These are phyloP conservation scores for Hemerocallis citrina DNA, from an alignment of 106 monocot genomes.

Conservation along the genomic window DNA sequence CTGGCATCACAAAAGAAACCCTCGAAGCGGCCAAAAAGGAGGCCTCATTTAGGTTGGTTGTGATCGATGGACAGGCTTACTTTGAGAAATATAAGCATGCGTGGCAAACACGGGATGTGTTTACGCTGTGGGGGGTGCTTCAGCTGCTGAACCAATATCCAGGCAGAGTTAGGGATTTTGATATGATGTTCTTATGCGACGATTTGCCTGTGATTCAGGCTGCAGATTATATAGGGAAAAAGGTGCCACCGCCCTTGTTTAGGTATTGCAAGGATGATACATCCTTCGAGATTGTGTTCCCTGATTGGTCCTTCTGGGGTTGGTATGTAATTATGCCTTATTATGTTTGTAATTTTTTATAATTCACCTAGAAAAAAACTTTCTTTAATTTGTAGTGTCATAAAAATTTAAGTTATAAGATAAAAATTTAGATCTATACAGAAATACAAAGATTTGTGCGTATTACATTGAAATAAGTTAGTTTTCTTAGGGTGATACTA, in stretches of 20 bases:
- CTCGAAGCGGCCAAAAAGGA: conserved; percentile 4
- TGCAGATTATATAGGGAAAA: background rate
- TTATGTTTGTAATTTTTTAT: background rate
- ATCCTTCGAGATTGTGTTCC: conserved; percentile 46
- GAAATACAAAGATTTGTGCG: too few species aligned
- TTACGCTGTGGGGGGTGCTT: conserved; percentile 54
- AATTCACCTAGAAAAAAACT: too few species aligned
- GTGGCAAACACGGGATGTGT: conserved; percentile 34
- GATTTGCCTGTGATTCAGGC: conserved; percentile 25
- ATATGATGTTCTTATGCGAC: conserved; percentile 43
- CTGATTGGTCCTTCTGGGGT: conserved; percentile 71
- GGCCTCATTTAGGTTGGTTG: conserved; percentile 23
- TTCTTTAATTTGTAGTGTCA: too few species aligned
- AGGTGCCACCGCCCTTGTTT: conserved; percentile 25
- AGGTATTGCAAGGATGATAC: conserved; percentile 37
- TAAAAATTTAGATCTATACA: too few species aligned
- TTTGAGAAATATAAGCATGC: conserved; percentile 16
- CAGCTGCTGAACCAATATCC: conserved; percentile 41
- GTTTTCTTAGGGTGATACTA: too few species aligned
- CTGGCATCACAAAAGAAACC: conserved; percentile 35
- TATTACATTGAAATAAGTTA: too few species aligned
- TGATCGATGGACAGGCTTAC: conserved; percentile 30
- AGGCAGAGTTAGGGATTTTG: conserved; percentile 44
- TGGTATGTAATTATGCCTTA: conserved; percentile 16
- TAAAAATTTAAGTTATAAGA: too few species aligned